Base-by-base conservation (phyloP, 2,329 filamentous ascomycete genomes). In the Phoma sp. region DNA sequence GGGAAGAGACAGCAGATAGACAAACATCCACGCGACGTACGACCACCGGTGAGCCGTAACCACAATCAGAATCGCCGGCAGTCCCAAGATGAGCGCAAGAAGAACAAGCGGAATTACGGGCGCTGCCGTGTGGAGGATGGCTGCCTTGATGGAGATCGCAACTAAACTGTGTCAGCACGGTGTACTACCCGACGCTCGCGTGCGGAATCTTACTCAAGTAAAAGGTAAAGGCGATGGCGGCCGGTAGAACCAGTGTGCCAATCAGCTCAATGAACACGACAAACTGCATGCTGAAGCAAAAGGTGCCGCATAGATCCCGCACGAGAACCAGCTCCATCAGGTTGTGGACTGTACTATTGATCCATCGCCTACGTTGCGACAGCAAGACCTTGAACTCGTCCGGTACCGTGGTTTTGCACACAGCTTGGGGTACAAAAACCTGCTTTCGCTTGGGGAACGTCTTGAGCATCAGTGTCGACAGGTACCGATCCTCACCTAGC, bases 221-320 rank as follows among this genome's bases (percentile, higher is more conserved):
- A 74, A 98, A 87, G 19, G 95, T 99, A 76, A 99, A 99, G 3
- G 91, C 89, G 74, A 99, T 98, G 64, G 96, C 96, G 41, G 95
- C 96, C 2, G 95, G 95, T 21, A 99, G 83, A 10, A 99, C 95
- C 49, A 99, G 82, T 1, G 96, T 99, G 68, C 95, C 95, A 51
- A 98, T 85, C 51, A 99, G 83, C 78, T 99, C 95, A 71, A 99
- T 90, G 74, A 93, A 96, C 60, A 99, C 89, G 62, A 99, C 89
- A 74, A 99, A 99, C 78, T 99, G 95, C 95, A 99, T 99, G 77
- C 92, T 96, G 82, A 99, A 99, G 82, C 96, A 99, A 81, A 99
- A 99, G 3, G 95, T 99, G 63, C 95, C 95, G 73, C 95, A 99
- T 15, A 99, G 85, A 80, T 99, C 95, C 62, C 93, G 87, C 39